A percentile compares a stretch with the other conserved stretches of the same genome.
Conservation (phyloP, 176 grass and related monocot species). For the Rhynchospora tenuis region DNA sequence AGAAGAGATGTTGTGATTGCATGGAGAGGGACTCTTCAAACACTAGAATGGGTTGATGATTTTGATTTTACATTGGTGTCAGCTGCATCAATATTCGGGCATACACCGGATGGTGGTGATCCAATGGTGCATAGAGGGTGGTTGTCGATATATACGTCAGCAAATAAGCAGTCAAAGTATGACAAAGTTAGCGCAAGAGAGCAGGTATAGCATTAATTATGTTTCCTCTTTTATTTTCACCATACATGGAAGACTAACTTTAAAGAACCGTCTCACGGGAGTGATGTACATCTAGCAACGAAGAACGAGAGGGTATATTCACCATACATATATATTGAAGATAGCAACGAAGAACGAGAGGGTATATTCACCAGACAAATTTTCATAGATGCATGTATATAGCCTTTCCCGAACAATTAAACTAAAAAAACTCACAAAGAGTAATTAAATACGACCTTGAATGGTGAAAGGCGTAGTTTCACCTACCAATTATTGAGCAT, state of each 20-base stretch:
- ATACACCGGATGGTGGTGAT: neutral
- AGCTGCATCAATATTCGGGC: slow-evolving; percentile 43
- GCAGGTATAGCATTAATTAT: slow-evolving; percentile 17
- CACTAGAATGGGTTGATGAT: slow-evolving; percentile 84
- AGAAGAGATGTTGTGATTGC: slow-evolving; percentile 73
- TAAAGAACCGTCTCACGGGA: neutral
- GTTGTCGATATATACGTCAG: slow-evolving; percentile 64
- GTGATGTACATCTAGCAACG: neutral
- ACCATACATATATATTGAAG: neutral
- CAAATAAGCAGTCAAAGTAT: slow-evolving; percentile 49
- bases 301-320: neutral
- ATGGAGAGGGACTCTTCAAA: slow-evolving; percentile 70
- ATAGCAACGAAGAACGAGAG: neutral
- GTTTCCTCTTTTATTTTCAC: neutral
- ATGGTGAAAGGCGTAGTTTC: neutral
- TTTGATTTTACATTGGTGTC: slow-evolving; percentile 63
- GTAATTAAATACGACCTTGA: neutral
- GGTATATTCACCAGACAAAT: neutral
- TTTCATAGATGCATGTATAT: neutral
- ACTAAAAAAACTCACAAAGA: too few relatives aligned
- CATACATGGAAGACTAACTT: neutral
- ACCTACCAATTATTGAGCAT: neutral
- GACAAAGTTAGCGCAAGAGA: slow-evolving; percentile 63
- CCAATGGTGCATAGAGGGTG: slow-evolving; percentile 75
- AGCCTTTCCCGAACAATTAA: too few relatives aligned